Conservation (phyloP, 169 alveolate species). For the Plasmodium vinckei region DNA sequence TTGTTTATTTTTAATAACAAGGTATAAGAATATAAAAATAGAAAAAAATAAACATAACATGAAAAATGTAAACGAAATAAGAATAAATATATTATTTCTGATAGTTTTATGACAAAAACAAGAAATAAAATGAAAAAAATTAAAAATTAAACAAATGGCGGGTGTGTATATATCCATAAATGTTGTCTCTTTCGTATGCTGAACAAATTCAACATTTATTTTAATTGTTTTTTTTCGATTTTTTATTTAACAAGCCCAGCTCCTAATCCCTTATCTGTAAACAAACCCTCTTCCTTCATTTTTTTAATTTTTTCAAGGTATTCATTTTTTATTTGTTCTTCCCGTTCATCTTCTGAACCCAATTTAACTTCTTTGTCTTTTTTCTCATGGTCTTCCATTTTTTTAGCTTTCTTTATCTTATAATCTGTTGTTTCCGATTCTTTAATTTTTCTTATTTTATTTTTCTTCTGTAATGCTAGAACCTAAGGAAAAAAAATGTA, state of each 20-base stretch:
- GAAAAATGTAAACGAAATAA: too few relatives aligned
- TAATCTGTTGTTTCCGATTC: conserved; percentile 9
- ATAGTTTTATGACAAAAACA: too few relatives aligned
- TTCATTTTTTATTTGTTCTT: conserved; percentile 46
- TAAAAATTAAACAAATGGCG: too few relatives aligned
- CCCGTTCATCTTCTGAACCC: conserved; percentile 50
- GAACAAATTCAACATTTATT: neutral
- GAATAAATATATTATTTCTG: too few relatives aligned
- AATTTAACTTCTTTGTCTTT: neutral
- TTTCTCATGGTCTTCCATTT: conserved; percentile 9
- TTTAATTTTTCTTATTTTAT: conserved; percentile 41
- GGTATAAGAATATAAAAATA: neutral
- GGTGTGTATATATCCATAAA: too few relatives aligned
- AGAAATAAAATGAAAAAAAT: too few relatives aligned
- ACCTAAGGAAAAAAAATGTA: conserved; percentile 18
- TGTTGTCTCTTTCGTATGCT: too few relatives aligned
- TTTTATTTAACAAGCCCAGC: conserved; percentile 64
- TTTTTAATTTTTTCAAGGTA: conserved; percentile 59
- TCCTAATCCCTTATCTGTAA: conserved; percentile 71
- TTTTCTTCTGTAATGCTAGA: conserved; percentile 57
- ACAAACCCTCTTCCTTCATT: conserved; percentile 71
- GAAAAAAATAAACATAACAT: too few relatives aligned
- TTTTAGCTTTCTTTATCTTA: conserved; percentile 39
- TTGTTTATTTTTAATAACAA: neutral
- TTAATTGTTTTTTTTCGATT: neutral